Evolutionary conservation across 139 green algal species (phyloP).

Genomic region (Chlorella sp.): DNA sequence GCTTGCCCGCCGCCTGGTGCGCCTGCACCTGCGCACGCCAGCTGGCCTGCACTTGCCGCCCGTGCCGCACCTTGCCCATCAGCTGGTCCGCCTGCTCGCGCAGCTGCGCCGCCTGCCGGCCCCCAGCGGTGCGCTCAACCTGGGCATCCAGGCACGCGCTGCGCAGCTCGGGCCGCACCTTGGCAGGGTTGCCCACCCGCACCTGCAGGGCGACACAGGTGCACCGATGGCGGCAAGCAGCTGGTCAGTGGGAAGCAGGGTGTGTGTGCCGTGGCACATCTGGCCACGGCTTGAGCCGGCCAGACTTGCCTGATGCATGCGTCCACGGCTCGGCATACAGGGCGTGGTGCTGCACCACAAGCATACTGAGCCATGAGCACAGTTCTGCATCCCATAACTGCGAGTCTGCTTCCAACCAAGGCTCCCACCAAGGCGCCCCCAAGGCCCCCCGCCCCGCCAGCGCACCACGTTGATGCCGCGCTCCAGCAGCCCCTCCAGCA

Average conservation of each 20-base stretch:
- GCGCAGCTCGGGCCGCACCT: conserved; percentile 52
- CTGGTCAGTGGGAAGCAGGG: not conserved
- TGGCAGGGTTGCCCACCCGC: conserved; percentile 71
- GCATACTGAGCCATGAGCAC: no score
- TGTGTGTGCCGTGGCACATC: not conserved
- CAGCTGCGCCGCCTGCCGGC: conserved; percentile 40
- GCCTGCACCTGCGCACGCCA: not conserved
- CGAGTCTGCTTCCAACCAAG: not conserved
- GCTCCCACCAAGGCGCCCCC: no score
- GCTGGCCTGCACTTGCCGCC: not conserved
- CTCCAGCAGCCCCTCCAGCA: conserved; percentile 79
- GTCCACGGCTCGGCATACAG: no score
- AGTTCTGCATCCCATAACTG: no score
- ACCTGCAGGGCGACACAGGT: conserved; percentile 39
- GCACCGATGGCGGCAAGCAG: not conserved
- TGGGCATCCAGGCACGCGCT: conserved; percentile 66
- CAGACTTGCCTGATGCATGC: no score
- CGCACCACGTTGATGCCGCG: conserved; percentile 58
- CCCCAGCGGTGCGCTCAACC: conserved; percentile 50
- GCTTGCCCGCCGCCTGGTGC: not conserved
- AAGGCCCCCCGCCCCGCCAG: not conserved
- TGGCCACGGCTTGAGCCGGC: no score
- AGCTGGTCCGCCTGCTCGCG: not conserved
- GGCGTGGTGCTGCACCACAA: no score
- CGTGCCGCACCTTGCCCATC: not conserved